Base-by-base conservation (phyloP, 495 filamentous ascomycete species). In the Sabuloglossum arenarium region DNA sequence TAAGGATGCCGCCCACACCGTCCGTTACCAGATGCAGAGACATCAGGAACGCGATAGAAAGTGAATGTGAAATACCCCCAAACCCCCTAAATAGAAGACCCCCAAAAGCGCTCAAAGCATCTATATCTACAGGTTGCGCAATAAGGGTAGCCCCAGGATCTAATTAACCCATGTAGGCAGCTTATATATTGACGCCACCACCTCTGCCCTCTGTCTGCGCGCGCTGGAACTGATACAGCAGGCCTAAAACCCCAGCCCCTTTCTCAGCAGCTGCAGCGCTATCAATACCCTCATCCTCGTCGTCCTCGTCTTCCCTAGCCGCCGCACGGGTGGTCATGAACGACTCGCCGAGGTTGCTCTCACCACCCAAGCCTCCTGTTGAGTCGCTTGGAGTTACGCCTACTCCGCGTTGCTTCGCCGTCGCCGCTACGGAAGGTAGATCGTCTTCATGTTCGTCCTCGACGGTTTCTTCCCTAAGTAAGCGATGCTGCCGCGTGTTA, bases 171-270 rank as follows among this genome's bases (percentile, higher is more conserved):
- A n/a, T n/a, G n/a, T n/a, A n/a, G n/a, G n/a, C n/a, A n/a, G n/a
- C n/a, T 63, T 51, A 68, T 56, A 68, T 66, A 57, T 61, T 59
- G 27, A 67, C 53, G 21, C 51, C 55, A 23, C 53, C 66, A 0
- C 59, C 69, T 54, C 78, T 69, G 12, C 75, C 76, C 51, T 85
- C 82, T 56, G 79, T 78, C 64, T 89, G 85, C 55, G 78, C 85
- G 68, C 82, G 88, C 65, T 88, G 85, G 66, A 94, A 94, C 65
- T 97, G 85, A 63, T 89, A 86, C 47, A 98, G 76, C 67, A 97
- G 69, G 1, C 85, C 84, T 56, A 98, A 71, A 11, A 98, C 91
- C 24, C 84, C 85, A 1, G 76, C 74, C 6, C 70, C 69, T 45
- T 54, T 56, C 42, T 64, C 74, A 9, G 67, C 65, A 16, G 71